Base-by-base conservation (phyloP, 2,329 filamentous ascomycete genomes). In the Fonsecaea monophora region DNA sequence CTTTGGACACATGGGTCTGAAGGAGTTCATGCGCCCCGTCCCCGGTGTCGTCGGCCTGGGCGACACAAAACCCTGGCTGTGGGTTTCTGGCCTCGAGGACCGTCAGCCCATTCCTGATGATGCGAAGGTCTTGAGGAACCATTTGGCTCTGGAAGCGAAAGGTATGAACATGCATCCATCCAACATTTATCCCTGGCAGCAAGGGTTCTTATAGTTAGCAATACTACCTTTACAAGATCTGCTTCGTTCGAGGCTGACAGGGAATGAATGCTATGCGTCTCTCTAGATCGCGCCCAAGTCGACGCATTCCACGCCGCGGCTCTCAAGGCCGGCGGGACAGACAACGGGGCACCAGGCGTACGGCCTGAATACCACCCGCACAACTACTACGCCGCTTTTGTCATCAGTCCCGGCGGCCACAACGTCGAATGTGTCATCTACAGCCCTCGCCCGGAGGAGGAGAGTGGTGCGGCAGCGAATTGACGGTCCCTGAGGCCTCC, bases 351-450 rank as follows among this genome's bases (percentile, higher is more conserved):
- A 15, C 84, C 84, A 0, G 84, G 84, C 0, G 37, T 78, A 12
- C 75, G 83, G 50, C 65, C 77, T 3, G 73, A 82, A 13, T 85
- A 84, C 71, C 77, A 78, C 53, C 72, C 78, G 13, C 25, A 25
- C 25, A 76, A 77, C 5, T 86, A 86, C 72, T 86, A 85, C 60
- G 84, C 73, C 1, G 82, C 83, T 0, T 86, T 83, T 75, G 77
- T 85, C 5, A 72, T 79, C 48, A 84, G 86, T 70, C 82, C 83
- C 1, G 74, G 78, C 3, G 84, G 84, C 0, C 86, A 86, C 70
- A 86, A 86, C 69, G 79, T 85, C 53, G 84, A 86, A 74, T 79
- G 78, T 60, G 77, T 83, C 10, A 40, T n/a, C n/a, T 45, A 50
- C 21, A 77, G 75, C 53, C 40, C 59, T 13, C 30, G 15, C 21